Base-by-base conservation (phyloP, 495 filamentous ascomycete genomes). In the Penicillium ucsense region DNA sequence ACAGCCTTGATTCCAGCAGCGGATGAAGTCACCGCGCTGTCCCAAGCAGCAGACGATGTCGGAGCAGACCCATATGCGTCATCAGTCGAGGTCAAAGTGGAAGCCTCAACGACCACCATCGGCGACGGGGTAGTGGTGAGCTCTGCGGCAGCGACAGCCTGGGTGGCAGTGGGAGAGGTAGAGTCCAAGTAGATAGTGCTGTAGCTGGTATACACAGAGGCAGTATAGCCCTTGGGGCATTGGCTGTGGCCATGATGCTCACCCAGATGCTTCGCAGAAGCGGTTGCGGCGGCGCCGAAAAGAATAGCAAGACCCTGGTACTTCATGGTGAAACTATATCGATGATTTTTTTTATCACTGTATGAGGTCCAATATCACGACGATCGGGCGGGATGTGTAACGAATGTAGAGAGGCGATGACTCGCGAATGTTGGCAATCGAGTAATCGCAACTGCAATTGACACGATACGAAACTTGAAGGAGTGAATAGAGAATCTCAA, bases 391-490 rank as follows among this genome's bases (percentile, higher is more conserved):
- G 20, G 20, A 20, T 20, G 1, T 20, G 20, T 20, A 20, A 20
- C 20, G 20, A 20, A 20, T 20, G 20, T 20, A 20, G 20, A 20
- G 20, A 20, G 20, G 20, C 20, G 20, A 20, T 20, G 20, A 20
- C 1, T 20, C 1, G 20, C 20, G 20, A 20, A 20, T 20, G 29
- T 40, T 33, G 9, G 20, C 37, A 6, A 27, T 9, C 9, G 31
- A 38, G 28, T 12, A 37, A 45, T 38, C 27, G 29, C 32, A 29
- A 12, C 11, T 11, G 37, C 8, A 32, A 45, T 20, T n/a, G 12
- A 52, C 8, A 46, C 53, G 57, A 48, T 29, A 12, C 31, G 52
- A 69, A 37, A 63, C 67, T 66, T 53, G 66, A 60, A 66, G 59
- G 62, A 53, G 59, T 61, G 57, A 56, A 62, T 59, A 31, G 59